Evolutionary conservation across 2,329 filamentous ascomycete genomes (phyloP).

Genomic region (Ambrosiella cleistominuta): DNA sequence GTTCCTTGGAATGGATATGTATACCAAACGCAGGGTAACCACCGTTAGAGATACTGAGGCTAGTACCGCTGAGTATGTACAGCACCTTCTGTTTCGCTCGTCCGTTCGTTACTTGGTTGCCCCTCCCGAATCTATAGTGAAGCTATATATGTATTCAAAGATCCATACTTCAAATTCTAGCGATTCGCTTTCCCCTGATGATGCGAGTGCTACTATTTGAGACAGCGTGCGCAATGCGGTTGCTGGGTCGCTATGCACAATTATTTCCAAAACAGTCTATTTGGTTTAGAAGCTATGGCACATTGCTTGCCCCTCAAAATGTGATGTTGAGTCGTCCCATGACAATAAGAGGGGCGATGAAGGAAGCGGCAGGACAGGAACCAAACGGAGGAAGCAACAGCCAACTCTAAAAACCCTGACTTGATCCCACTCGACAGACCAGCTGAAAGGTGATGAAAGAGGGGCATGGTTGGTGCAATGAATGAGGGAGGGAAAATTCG

Average conservation of each 20-base stretch:
- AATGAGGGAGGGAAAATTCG: not conserved
- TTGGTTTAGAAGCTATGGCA: not conserved
- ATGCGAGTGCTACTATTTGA: not conserved
- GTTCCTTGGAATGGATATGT: conserved; percentile 2
- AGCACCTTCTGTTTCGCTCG: not conserved
- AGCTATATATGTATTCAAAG: not conserved
- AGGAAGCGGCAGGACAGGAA: not conserved
- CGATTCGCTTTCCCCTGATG: not conserved
- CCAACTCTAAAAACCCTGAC: not conserved
- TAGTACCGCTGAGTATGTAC: not conserved
- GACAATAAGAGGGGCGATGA: not conserved
- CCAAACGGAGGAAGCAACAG: not conserved
- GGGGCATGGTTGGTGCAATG: not conserved
- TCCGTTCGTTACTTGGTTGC: not conserved
- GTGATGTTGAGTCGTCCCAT: not conserved
- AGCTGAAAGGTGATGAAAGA: not conserved
- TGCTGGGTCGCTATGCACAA: not conserved
- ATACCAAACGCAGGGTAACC: not conserved
- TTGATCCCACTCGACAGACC: not conserved
- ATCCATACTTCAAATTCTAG: not conserved
- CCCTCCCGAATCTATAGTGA: not conserved
- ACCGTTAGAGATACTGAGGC: not conserved
- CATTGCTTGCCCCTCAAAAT: not conserved
- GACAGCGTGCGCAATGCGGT: not conserved
- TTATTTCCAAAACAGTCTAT: not conserved